These are phyloP conservation scores for Phytophthora sansomeana DNA, from an alignment of 352 stramenopile genomes.

Conservation along the genomic window DNA sequence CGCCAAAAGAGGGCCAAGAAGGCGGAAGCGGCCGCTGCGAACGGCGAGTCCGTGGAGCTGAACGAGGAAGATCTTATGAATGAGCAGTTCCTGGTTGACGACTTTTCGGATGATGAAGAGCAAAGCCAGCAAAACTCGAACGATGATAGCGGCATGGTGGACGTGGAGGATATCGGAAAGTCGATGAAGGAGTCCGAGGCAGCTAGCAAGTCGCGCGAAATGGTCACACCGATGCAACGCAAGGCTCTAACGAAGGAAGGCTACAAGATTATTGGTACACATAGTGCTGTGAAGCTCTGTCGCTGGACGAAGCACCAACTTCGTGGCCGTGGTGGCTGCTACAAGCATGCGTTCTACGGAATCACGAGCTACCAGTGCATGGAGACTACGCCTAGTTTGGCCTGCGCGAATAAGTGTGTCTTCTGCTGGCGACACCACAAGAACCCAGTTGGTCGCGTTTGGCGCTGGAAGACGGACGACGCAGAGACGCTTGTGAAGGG, in stretches of 20 bases:
- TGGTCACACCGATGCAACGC: slow-evolving; percentile 96
- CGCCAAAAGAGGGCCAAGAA: slow-evolving; percentile 86
- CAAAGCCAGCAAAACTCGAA: slow-evolving; percentile 38
- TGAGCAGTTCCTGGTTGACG: slow-evolving; percentile 75
- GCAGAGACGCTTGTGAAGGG: slow-evolving; percentile 95
- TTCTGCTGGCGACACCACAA: slow-evolving; percentile 99
- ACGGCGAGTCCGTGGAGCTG: slow-evolving; percentile 64
- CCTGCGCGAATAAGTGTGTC: slow-evolving; percentile 98
- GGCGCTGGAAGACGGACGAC: slow-evolving; percentile 98
- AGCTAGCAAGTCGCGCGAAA: slow-evolving; percentile 83
- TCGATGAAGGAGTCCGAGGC: slow-evolving; percentile 89
- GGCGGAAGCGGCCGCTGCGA: slow-evolving; percentile 52
- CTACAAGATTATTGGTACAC: slow-evolving; percentile 98
- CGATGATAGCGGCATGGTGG: slow-evolving; percentile 67
- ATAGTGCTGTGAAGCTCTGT: slow-evolving; percentile 98
- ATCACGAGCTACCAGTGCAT: slow-evolving; percentile 99
- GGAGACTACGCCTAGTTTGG: slow-evolving; percentile 97
- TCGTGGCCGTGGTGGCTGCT: slow-evolving; percentile 96
- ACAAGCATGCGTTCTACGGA: slow-evolving; percentile 99
- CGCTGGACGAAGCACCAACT: slow-evolving; percentile 99
- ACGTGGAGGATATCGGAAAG: slow-evolving; percentile 89
- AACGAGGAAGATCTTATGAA: slow-evolving; percentile 91
- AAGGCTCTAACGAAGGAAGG: slow-evolving; percentile 97
- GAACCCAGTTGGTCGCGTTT: slow-evolving; percentile 98
- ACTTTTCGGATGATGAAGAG: slow-evolving; percentile 78